A percentile compares a stretch with the other conserved stretches of the same genome.
Conservation (phyloP, 768 basidiomycete species). For the Tricholoma hemisulphureum region DNA sequence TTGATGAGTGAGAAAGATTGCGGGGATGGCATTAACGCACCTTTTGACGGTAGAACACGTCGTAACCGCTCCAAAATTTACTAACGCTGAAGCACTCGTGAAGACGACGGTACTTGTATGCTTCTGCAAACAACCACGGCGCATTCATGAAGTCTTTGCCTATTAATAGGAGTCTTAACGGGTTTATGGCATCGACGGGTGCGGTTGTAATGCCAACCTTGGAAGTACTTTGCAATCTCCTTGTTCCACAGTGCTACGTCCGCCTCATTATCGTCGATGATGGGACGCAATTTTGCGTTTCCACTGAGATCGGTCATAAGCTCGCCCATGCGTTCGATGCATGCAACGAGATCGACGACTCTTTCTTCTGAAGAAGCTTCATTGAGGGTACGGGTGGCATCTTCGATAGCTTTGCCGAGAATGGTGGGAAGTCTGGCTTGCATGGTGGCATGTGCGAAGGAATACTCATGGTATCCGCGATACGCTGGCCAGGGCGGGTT, state of each 20-base stretch:
- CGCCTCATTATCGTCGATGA: conserved; percentile 87
- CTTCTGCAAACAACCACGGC: conserved; percentile 95
- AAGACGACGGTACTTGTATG: conserved; percentile 88
- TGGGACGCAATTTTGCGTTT: conserved; percentile 81
- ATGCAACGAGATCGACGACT: conserved; percentile 79
- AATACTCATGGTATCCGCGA: conserved; percentile 79
- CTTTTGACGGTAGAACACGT: conserved; percentile 95
- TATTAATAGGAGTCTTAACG: conserved; percentile 19
- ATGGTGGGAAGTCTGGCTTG: conserved; percentile 94
- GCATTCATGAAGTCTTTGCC: conserved; percentile 94
- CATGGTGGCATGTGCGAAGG: conserved; percentile 92
- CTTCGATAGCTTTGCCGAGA: conserved; percentile 93
- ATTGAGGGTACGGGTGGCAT: conserved; percentile 85
- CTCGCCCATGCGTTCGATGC: conserved; percentile 86
- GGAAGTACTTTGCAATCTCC: conserved; percentile 92
- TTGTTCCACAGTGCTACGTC: conserved; percentile 98
- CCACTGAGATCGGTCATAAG: conserved; percentile 86
- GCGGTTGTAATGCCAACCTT: conserved; percentile 48
- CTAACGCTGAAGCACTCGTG: conserved; percentile 92
- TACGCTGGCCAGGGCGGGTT: conserved; percentile 84
- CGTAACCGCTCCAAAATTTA: conserved; percentile 87
- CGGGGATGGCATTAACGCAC: conserved; percentile 26
- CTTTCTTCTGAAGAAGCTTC: conserved; percentile 79
- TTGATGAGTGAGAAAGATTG: conserved; percentile 6
- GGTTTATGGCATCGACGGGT: neutral